Conservation (phyloP, 192 early-diverging fungal species). For the Chytriomyces sp. region DNA sequence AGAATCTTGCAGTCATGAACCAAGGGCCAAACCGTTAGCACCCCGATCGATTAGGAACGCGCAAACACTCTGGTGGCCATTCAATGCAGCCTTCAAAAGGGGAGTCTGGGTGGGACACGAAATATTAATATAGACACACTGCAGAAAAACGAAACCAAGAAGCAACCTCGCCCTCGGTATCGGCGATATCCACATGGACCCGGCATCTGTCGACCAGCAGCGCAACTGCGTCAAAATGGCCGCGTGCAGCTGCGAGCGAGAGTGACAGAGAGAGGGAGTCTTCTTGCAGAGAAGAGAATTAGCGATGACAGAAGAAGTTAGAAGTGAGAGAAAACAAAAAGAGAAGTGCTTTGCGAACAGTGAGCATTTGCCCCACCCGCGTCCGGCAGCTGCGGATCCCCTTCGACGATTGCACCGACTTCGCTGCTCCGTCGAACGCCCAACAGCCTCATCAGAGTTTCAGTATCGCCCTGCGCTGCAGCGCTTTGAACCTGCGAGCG, state of each 20-base stretch:
- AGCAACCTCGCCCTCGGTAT: slow-evolving; percentile 70
- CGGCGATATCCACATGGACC: slow-evolving; percentile 63
- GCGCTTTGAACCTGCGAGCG: not conserved
- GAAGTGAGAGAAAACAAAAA: too few species aligned
- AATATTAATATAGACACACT: slow-evolving; percentile 11
- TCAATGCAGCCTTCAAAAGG: slow-evolving; percentile 72
- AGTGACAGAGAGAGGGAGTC: not conserved
- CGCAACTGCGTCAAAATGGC: slow-evolving; percentile 22
- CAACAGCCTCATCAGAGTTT: slow-evolving; percentile 7
- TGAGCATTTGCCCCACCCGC: not conserved
- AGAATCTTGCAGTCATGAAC: too few species aligned
- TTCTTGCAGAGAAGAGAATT: not conserved
- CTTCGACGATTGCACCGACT: too few species aligned
- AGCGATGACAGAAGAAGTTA: too few species aligned
- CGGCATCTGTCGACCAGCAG: slow-evolving; percentile 52
- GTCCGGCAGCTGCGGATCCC: not conserved
- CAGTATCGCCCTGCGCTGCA: not conserved
- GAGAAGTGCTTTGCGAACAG: not conserved
- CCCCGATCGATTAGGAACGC: slow-evolving; percentile 60
- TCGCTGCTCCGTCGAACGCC: not conserved
- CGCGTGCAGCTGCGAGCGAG: slow-evolving; percentile 6
- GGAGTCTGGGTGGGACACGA: slow-evolving; percentile 60
- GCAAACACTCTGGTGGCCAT: slow-evolving; percentile 66
- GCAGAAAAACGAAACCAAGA: not conserved
- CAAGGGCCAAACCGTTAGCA: slow-evolving; percentile 50